phyloP scores from a whole-genome alignment of 2,329 filamentous ascomycete species.

The Colletotrichum tropicale region DNA sequence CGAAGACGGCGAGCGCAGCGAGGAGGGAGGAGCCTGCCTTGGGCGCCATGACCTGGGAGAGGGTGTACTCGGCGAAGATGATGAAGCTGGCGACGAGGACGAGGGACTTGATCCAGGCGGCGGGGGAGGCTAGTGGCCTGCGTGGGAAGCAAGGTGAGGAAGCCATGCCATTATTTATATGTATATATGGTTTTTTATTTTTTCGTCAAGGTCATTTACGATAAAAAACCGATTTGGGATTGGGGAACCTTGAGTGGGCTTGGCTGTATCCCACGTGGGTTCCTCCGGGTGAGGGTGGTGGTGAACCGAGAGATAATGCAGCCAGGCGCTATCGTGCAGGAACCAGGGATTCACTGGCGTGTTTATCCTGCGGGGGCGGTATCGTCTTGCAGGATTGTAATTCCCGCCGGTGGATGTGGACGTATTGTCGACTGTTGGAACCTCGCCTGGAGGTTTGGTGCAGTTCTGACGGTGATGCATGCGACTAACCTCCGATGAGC shows the following conservation, averaged over 20 bases:
- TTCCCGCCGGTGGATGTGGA: background rate
- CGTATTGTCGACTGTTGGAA: background rate
- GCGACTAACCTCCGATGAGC: background rate
- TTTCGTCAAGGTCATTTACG: background rate
- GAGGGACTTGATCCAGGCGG: conserved; percentile 19
- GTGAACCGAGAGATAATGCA: background rate
- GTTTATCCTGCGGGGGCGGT: background rate
- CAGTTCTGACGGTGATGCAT: background rate
- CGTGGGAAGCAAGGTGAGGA: conserved; percentile 3
- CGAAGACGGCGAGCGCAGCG: conserved; percentile 11
- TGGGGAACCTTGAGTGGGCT: background rate
- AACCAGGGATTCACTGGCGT: background rate
- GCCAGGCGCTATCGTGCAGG: background rate
- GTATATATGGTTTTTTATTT: background rate
- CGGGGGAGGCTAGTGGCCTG: conserved; percentile 3
- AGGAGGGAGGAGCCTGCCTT: conserved; percentile 6
- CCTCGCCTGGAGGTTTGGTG: background rate
- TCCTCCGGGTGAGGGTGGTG: background rate
- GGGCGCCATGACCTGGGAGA: conserved; percentile 17
- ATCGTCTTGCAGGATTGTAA: background rate
- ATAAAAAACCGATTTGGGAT: background rate
- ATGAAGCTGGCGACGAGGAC: conserved; percentile 10
- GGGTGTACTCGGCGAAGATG: conserved; percentile 4
- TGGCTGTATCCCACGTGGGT: background rate
- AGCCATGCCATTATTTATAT: conserved; percentile 19